phyloP scores from a whole-genome alignment of 1,284 basidiomycete genomes.

The Athelia sp. region DNA sequence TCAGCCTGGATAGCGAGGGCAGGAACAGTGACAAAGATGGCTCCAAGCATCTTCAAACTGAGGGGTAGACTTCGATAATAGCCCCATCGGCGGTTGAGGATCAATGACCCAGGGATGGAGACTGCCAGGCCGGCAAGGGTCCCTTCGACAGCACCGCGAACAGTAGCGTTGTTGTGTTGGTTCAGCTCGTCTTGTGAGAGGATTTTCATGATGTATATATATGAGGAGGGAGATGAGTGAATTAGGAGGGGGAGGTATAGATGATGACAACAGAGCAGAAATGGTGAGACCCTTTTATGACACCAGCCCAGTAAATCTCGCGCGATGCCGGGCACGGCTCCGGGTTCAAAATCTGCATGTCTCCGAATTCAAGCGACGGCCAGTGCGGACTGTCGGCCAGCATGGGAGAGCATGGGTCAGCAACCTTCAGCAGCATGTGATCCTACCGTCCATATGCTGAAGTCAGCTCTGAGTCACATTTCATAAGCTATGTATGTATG shows the following conservation, averaged over 20 bases:
- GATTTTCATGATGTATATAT: too few species aligned
- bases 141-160: constrained; percentile 64
- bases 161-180: constrained; percentile 49
- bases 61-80: constrained; percentile 69
- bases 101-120: constrained; percentile 53
- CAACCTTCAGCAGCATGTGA: too few species aligned
- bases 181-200: constrained; percentile 39
- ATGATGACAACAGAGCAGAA: too few species aligned
- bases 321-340: constrained; percentile 4
- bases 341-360: too few species aligned
- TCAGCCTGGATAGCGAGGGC: constrained; percentile 75
- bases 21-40: constrained; percentile 65
- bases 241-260: too few species aligned
- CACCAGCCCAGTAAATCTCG: too few species aligned
- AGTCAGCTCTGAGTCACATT: neutral
- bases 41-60: constrained; percentile 73
- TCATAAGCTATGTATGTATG: neutral
- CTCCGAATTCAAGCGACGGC: too few species aligned
- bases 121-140: constrained; percentile 44
- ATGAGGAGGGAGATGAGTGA: too few species aligned
- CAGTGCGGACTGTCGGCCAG: neutral
- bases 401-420: too few species aligned
- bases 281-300: too few species aligned
- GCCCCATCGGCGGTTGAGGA: constrained; percentile 50
- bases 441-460: too few species aligned